Conservation (phyloP, 2,329 filamentous ascomycete genomes). For the Drechslerella coelobrocha region DNA sequence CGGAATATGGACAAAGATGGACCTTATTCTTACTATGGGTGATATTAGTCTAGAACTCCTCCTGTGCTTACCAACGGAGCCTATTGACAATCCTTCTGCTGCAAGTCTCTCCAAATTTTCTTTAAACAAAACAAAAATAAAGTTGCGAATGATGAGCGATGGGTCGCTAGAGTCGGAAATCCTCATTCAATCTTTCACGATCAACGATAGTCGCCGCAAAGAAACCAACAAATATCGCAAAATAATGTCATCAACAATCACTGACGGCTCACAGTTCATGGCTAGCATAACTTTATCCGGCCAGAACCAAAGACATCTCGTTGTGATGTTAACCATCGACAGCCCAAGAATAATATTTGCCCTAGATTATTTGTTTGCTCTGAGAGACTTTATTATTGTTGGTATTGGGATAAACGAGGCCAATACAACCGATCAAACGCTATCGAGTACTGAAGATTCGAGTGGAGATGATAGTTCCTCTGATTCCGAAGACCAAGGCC, state of each 20-base stretch:
- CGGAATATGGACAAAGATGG: conserved; percentile 88
- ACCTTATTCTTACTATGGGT: conserved; percentile 86
- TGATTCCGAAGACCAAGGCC: conserved; percentile 13
- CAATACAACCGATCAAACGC: conserved; percentile 9
- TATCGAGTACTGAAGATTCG: conserved; percentile 63
- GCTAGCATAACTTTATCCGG: conserved; percentile 92
- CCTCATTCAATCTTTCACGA: conserved; percentile 91
- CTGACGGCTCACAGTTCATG: conserved; percentile 97
- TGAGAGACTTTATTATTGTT: conserved; percentile 80
- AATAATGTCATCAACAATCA: conserved; percentile 97
- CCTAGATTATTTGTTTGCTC: conserved; percentile 89
- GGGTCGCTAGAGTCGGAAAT: conserved; percentile 90
- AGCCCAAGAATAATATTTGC: conserved; percentile 95
- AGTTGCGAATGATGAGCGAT: conserved; percentile 91
- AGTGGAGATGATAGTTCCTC: conserved; percentile 61
- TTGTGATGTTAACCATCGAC: conserved; percentile 91
- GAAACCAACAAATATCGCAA: conserved; percentile 96
- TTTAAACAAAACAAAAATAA: conserved; percentile 87
- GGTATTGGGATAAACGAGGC: conserved; percentile 70
- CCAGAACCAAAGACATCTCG: conserved; percentile 78
- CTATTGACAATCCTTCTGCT: conserved; percentile 77
- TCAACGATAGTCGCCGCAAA: conserved; percentile 84
- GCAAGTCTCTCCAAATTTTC: conserved; percentile 93
- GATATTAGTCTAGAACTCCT: conserved; percentile 89
- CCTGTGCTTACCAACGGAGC: conserved; percentile 74